A percentile compares a stretch with the other conserved stretches of the same genome.
Conservation (phyloP, 192 early-diverging fungal species). For the Spizellomyces punctatus region DNA sequence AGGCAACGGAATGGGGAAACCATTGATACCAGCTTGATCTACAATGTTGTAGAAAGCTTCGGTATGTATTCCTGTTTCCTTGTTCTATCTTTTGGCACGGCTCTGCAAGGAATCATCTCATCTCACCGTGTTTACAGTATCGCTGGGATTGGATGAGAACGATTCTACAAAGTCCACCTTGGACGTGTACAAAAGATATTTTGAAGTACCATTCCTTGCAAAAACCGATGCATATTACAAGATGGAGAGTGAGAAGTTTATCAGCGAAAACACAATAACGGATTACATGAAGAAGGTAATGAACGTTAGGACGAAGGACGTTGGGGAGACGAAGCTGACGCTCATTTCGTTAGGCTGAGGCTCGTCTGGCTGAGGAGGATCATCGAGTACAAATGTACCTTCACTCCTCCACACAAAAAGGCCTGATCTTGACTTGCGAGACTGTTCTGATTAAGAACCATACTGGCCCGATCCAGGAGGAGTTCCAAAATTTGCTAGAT, state of each 20-base stretch:
- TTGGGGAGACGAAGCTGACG: too few species aligned
- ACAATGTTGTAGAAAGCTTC: slow-evolving; percentile 89
- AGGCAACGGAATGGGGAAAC: slow-evolving; percentile 87
- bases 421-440: slow-evolving; percentile 82
- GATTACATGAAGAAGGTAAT: slow-evolving; percentile 90
- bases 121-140: slow-evolving; percentile 55
- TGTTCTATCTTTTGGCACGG: background rate
- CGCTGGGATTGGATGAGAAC: slow-evolving; percentile 79
- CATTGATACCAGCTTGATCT: slow-evolving; percentile 81
- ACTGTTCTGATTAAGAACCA: slow-evolving; percentile 85
- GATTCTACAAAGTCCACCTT: slow-evolving; percentile 78
- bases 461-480: slow-evolving; percentile 78
- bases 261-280: slow-evolving; percentile 84
- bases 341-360: slow-evolving; percentile 58
- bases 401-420: slow-evolving; percentile 76
- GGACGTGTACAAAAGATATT: slow-evolving; percentile 86
- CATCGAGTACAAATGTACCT: slow-evolving; percentile 85
- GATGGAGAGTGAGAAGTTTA: slow-evolving; percentile 85
- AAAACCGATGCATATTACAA: slow-evolving; percentile 87
- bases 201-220: slow-evolving; percentile 80
- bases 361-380: slow-evolving; percentile 80
- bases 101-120: background rate
- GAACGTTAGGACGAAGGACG: slow-evolving; percentile 10
- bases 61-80: slow-evolving; percentile 51
- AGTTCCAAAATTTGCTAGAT: slow-evolving; percentile 89